These are phyloP conservation scores for Nicotiana sylvestris DNA, from an alignment of 257 asterid species.

Conservation along the genomic window DNA sequence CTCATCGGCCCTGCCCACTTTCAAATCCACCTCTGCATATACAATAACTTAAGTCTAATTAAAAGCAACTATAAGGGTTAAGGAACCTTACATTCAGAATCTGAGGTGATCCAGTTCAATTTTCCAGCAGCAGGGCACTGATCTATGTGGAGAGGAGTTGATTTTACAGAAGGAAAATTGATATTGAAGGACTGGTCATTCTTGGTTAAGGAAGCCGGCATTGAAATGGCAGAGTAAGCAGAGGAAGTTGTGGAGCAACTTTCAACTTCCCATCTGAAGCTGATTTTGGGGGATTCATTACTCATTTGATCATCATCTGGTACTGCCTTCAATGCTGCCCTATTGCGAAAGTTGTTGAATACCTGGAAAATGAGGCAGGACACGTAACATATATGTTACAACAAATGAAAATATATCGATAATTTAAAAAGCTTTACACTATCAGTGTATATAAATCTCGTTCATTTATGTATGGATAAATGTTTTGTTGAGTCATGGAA, in stretches of 20 bases:
- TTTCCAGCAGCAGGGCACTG: background rate
- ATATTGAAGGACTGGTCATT: slow-evolving; percentile 20
- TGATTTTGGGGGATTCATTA: slow-evolving; percentile 75
- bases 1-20: too few relatives aligned
- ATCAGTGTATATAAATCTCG: too few relatives aligned
- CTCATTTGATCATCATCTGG: slow-evolving; percentile 55
- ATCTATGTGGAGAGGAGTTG: slow-evolving; percentile 39
- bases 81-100: slow-evolving; percentile 63
- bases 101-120: slow-evolving; percentile 77
- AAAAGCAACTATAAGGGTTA: background rate
- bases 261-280: slow-evolving; percentile 77
- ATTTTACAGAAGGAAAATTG: slow-evolving; percentile 26
- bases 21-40: too few relatives aligned
- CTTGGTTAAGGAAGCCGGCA: background rate
- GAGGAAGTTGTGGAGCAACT: slow-evolving; percentile 67
- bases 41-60: too few relatives aligned
- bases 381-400: too few relatives aligned
- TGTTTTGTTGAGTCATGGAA: background rate
- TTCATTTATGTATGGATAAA: too few relatives aligned
- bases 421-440: too few relatives aligned
- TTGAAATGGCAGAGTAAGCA: slow-evolving; percentile 30
- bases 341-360: slow-evolving; percentile 50
- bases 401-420: too few relatives aligned
- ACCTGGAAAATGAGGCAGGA: slow-evolving; percentile 28
- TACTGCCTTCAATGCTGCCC: slow-evolving; percentile 37